Percentiles rank a stretch among this genome's conserved stretches.
Conservation (phyloP, 768 basidiomycete genomes). For the Mycena polygramma region DNA sequence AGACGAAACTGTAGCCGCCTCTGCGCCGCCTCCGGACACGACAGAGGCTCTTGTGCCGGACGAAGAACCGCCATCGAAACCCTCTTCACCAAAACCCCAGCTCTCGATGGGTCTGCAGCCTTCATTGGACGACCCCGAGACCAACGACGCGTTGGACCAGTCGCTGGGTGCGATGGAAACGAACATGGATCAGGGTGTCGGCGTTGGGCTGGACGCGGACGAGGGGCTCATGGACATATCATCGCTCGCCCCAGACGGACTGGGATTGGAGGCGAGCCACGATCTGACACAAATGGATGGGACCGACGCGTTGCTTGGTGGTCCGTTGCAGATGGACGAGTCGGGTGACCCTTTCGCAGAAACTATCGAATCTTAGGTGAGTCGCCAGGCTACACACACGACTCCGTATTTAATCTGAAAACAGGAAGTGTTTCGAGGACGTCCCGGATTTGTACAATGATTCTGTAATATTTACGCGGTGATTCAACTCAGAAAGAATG, state of each 20-base stretch:
- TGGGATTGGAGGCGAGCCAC: constrained; percentile 65
- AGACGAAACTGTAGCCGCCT: constrained; percentile 67
- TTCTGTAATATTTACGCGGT: not conserved
- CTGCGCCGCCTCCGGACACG: constrained; percentile 47
- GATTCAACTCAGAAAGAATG: constrained; percentile 71
- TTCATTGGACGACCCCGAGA: constrained; percentile 53
- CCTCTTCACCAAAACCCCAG: constrained; percentile 77
- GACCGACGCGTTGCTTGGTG: constrained; percentile 68
- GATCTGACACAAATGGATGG: constrained; percentile 70
- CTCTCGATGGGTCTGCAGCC: constrained; percentile 63
- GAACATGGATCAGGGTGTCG: constrained; percentile 55
- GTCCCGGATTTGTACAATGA: not conserved
- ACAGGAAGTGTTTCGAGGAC: no score
- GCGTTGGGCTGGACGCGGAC: constrained; percentile 49
- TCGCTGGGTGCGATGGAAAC: constrained; percentile 69
- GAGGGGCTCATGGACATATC: constrained; percentile 73
- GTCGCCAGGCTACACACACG: not conserved
- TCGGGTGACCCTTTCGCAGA: constrained; percentile 70
- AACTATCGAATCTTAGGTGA: not conserved
- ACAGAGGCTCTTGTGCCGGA: constrained; percentile 48
- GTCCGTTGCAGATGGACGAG: constrained; percentile 67
- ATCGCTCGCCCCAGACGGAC: constrained; percentile 73
- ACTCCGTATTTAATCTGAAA: no score
- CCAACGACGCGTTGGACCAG: constrained; percentile 62
- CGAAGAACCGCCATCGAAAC: constrained; percentile 70